Evolutionary conservation across 768 basidiomycete species (phyloP).

Genomic region (Mycena polygramma): DNA sequence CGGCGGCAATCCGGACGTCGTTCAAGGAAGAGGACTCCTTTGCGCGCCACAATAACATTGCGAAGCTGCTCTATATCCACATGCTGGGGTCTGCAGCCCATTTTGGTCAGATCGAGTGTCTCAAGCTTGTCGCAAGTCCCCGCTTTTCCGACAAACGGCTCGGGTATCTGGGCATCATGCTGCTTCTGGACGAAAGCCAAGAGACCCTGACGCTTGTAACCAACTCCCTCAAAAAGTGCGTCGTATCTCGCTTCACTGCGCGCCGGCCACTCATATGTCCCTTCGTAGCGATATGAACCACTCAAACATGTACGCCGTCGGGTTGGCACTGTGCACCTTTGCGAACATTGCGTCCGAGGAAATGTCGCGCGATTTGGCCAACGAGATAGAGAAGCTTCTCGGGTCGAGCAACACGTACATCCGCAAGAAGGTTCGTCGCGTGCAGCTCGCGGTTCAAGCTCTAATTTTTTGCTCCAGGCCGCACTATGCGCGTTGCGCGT

Average conservation of each 20-base stretch:
- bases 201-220: slow-evolving; percentile 98
- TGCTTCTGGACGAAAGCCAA: slow-evolving; percentile 96
- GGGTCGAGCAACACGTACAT: slow-evolving; percentile 99
- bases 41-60: slow-evolving; percentile 96
- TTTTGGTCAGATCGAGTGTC: slow-evolving; percentile 98
- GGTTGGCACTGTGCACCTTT: slow-evolving; percentile 96
- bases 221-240: slow-evolving; percentile 97
- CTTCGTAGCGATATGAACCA: slow-evolving; percentile 95
- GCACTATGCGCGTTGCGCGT: slow-evolving; percentile 95
- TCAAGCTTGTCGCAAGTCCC: slow-evolving; percentile 94
- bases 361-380: slow-evolving; percentile 98
- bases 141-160: slow-evolving; percentile 96
- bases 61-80: slow-evolving; percentile 97
- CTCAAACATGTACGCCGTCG: slow-evolving; percentile 98
- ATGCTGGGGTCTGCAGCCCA: slow-evolving; percentile 99
- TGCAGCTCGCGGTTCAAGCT: slow-evolving; percentile 19
- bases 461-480: slow-evolving; percentile 66
- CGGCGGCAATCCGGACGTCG: slow-evolving; percentile 95
- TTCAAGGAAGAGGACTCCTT: slow-evolving; percentile 98
- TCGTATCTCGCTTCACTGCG: slow-evolving; percentile 27
- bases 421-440: slow-evolving; percentile 87
- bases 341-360: slow-evolving; percentile 99
- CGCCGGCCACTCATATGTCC: slow-evolving; percentile 26
- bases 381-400: slow-evolving; percentile 97
- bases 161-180: slow-evolving; percentile 98